Evolutionary conservation across 2,329 filamentous ascomycete species (phyloP), one percentile per base, ranked within the genome.

Genomic region (Fusarium citri): DNA sequence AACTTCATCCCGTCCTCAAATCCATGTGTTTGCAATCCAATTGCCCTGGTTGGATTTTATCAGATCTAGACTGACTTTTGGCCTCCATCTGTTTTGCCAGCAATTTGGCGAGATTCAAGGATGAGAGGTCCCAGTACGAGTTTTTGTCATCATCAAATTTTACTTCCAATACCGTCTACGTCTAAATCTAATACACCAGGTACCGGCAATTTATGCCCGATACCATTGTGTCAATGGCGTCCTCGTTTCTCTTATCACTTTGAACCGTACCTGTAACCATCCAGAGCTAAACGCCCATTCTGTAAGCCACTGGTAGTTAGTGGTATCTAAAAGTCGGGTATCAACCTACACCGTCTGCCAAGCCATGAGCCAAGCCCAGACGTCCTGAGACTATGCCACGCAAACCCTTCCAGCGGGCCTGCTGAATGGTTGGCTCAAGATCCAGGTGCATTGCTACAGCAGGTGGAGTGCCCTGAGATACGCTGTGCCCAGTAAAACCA

Each of bases 401-500:
- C 66, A 70, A 69, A 67, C 64, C 59, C 50, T 51, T 55, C 23
- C 50, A 63, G 48, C 34, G 47, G 65, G 25, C 55, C 41, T 57
- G 37, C 26, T 25, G 23, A 42, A 15, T 51, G 49, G 34, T 53
- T 28, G 49, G 34, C 45, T 63, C 57, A 55, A 45, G 54, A 42
- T 40, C 34, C 41, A 48, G 41, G 45, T 57, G 46, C 55, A 42
- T 61, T 55, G 57, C 59, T 67, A 64, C 55, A 70, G 65, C n/a
- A 47, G 50, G 66, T 68, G 55, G 64, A 59, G 60, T 62, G 59
- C 53, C 20, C 57, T 46, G 40, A 56, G 23, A 43, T 68, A 68
- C 55, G 64, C 54, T 64, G 47, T 55, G 40, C 48, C 68, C 68
- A 71, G 67, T 71, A 63, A 58, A 57, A 58, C 50, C 49, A 47